phyloP scores from a whole-genome alignment of 129 eudicot species.

The Saussurea involucrata region DNA sequence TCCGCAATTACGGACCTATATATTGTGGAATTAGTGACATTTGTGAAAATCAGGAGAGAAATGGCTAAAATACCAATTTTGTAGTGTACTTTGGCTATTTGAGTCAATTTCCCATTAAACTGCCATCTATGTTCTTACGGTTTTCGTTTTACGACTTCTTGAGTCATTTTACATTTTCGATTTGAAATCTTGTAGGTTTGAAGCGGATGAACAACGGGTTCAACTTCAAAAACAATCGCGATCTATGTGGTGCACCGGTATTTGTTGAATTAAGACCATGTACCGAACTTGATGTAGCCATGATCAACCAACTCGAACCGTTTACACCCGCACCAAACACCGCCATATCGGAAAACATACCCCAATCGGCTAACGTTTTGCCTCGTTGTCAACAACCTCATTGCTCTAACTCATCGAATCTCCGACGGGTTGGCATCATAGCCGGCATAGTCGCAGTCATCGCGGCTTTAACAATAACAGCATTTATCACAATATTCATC shows the following conservation, averaged over 20 bases:
- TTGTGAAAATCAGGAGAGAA: too few relatives aligned
- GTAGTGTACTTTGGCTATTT: too few relatives aligned
- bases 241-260: slow-evolving; percentile 50
- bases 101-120: too few relatives aligned
- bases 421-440: slow-evolving; percentile 44
- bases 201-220: slow-evolving; percentile 54
- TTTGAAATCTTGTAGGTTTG: slow-evolving; percentile 38
- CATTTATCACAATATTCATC: slow-evolving; percentile 31
- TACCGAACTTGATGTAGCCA: slow-evolving; percentile 41
- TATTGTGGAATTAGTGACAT: too few relatives aligned
- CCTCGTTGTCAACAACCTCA: slow-evolving; percentile 40
- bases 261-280: slow-evolving; percentile 64
- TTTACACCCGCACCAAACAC: slow-evolving; percentile 22
- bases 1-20: too few relatives aligned
- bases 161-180: not conserved
- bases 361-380: slow-evolving; percentile 40
- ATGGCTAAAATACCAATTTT: too few relatives aligned
- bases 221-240: slow-evolving; percentile 48
- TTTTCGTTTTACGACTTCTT: not conserved
- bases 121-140: not conserved
- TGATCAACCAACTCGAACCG: slow-evolving; percentile 42
- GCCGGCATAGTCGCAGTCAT: slow-evolving; percentile 43
- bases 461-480: slow-evolving; percentile 37
- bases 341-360: slow-evolving; percentile 26
- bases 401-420: slow-evolving; percentile 49